A percentile compares a stretch with the other conserved stretches of the same genome.
These are phyloP conservation scores for Hortaea sp. DNA, from an alignment of 2,329 filamentous ascomycete genomes.

Conservation along the genomic window DNA sequence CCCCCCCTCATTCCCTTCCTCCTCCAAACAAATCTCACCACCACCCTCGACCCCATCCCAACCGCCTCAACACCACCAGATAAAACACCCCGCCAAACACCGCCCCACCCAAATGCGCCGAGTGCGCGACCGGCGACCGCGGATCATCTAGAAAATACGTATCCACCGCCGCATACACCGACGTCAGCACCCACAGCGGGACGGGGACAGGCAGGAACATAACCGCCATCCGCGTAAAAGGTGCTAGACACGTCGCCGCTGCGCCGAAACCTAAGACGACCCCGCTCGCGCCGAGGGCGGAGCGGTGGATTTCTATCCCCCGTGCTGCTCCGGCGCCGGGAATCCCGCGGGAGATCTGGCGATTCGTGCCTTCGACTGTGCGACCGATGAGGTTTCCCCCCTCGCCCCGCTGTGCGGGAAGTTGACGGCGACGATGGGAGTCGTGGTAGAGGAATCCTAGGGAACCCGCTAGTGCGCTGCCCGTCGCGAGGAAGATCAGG, in stretches of 20 bases:
- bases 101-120: conserved; percentile 36
- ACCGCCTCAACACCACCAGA: conserved; percentile 14
- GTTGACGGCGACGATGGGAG: neutral
- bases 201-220: conserved; percentile 29
- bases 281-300: conserved; percentile 31
- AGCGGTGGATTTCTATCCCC: too few species aligned
- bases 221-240: conserved; percentile 23
- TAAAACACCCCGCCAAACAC: conserved; percentile 29
- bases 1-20: too few species aligned
- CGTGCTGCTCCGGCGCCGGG: too few species aligned
- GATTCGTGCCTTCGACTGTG: neutral
- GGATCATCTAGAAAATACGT: conserved; percentile 27
- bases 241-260: conserved; percentile 30
- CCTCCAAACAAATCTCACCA: too few species aligned
- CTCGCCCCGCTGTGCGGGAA: neutral
- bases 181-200: conserved; percentile 30
- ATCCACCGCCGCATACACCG: conserved; percentile 29
- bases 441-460: conserved; percentile 13
- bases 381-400: neutral
- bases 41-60: too few species aligned
- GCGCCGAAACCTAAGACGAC: conserved; percentile 31
- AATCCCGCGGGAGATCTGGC: neutral
- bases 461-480: conserved; percentile 17
- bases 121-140: conserved; percentile 27
- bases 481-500: conserved; percentile 15